Conservation (phyloP, 352 stramenopile genomes). For the Aphanomyces stellatus region DNA sequence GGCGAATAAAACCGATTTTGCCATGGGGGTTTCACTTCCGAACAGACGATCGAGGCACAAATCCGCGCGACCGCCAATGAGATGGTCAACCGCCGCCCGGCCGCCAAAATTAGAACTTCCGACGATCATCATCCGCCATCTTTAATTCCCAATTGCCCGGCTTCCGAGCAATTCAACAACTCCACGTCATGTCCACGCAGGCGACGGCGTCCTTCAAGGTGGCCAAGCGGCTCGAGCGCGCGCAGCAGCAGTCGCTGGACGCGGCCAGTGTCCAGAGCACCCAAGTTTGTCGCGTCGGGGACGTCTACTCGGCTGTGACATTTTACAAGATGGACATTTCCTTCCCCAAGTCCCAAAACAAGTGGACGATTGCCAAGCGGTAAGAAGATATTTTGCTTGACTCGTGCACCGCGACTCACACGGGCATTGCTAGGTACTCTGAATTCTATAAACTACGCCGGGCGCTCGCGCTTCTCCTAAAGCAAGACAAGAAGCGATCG, state of each 20-base stretch:
- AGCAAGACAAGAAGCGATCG: conserved; percentile 44
- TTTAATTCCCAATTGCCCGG: too few relatives aligned
- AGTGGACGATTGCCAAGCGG: conserved; percentile 80
- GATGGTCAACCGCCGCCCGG: too few relatives aligned
- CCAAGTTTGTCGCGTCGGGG: conserved; percentile 45
- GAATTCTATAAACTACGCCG: conserved; percentile 70
- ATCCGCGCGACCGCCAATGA: too few relatives aligned
- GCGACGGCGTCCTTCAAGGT: not conserved
- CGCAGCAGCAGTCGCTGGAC: not conserved
- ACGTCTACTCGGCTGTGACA: conserved; percentile 41
- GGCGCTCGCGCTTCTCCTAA: conserved; percentile 53
- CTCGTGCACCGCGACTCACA: too few relatives aligned
- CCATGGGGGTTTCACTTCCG: too few relatives aligned
- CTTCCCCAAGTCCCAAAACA: conserved; percentile 74
- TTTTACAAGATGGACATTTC: conserved; percentile 86
- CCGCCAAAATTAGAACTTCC: too few relatives aligned
- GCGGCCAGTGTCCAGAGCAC: conserved; percentile 22
- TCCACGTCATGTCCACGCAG: too few relatives aligned
- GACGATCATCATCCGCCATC: too few relatives aligned
- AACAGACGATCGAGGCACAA: too few relatives aligned
- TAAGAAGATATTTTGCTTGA: too few relatives aligned
- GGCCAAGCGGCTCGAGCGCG: not conserved
- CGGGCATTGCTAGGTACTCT: conserved; percentile 36
- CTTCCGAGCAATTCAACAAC: too few relatives aligned
- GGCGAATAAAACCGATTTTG: too few relatives aligned